Conservation (phyloP, 2,329 filamentous ascomycete genomes). For the Lachnellula suecica region DNA sequence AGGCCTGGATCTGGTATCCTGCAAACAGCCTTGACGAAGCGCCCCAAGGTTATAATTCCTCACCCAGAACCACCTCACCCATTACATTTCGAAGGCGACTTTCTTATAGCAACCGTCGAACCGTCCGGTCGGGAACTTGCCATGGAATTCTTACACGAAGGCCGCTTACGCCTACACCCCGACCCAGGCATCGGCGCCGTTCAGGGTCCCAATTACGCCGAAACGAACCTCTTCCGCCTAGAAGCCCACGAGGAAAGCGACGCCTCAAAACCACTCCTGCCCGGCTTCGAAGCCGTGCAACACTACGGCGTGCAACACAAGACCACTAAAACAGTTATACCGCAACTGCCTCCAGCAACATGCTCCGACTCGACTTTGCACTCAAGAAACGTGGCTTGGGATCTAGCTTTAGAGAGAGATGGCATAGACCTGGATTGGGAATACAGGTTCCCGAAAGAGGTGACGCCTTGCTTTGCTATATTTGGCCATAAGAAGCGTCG, state of each 20-base stretch:
- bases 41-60: conserved; percentile 47
- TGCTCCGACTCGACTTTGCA: conserved; percentile 3
- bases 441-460: conserved; percentile 8
- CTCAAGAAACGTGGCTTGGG: conserved; percentile 4
- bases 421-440: conserved; percentile 9
- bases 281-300: conserved; percentile 44
- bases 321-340: conserved; percentile 6
- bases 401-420: conserved; percentile 14
- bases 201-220: conserved; percentile 53
- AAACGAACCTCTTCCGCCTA: conserved; percentile 42
- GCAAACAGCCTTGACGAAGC: conserved; percentile 27
- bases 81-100: conserved; percentile 14
- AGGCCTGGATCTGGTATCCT: neutral
- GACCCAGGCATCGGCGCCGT: conserved; percentile 53
- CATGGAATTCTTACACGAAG: conserved; percentile 37
- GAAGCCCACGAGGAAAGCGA: conserved; percentile 50
- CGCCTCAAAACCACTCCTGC: conserved; percentile 43
- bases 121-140: conserved; percentile 30
- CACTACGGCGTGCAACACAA: conserved; percentile 36
- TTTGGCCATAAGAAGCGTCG: neutral
- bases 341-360: neutral
- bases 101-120: conserved; percentile 5
- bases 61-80: conserved; percentile 50
- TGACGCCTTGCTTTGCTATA: conserved; percentile 1
- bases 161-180: conserved; percentile 42